Conservation (phyloP, 1,284 basidiomycete species). For the Apiotrichum montevideense region DNA sequence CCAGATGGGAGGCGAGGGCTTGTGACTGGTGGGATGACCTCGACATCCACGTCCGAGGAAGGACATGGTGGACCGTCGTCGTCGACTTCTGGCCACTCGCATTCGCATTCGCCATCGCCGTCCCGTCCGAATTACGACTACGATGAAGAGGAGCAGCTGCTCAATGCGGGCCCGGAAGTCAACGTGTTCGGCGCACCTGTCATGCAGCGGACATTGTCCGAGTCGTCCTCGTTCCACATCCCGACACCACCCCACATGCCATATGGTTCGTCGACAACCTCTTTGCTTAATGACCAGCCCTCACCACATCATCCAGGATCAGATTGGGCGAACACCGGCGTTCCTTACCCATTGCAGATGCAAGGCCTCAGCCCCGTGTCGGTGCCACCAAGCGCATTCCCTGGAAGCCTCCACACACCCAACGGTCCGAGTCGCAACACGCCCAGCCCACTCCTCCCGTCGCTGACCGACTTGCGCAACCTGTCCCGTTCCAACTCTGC, state of each 20-base stretch:
- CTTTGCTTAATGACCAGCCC: constrained; percentile 18
- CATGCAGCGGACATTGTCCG: constrained; percentile 37
- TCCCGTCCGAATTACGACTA: constrained; percentile 2
- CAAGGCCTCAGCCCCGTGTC: constrained; percentile 23
- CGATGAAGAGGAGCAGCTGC: constrained; percentile 33
- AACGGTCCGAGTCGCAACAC: constrained; percentile 27
- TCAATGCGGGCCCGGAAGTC: constrained; percentile 5
- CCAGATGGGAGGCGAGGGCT: constrained; percentile 70
- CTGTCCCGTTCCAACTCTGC: constrained; percentile 46
- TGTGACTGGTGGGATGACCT: not conserved
- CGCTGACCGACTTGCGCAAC: constrained; percentile 37
- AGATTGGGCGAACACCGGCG: constrained; percentile 26
- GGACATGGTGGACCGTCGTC: constrained; percentile 2
- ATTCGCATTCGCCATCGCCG: constrained; percentile 1
- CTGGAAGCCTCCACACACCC: constrained; percentile 8
- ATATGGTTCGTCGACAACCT: constrained; percentile 11
- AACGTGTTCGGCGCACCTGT: constrained; percentile 12
- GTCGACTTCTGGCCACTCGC: not conserved
- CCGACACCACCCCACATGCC: constrained; percentile 24
- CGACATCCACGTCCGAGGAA: not conserved
- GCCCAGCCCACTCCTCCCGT: constrained; percentile 38
- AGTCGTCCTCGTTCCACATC: constrained; percentile 30
- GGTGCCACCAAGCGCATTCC: constrained; percentile 16
- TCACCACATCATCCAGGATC: constrained; percentile 17
- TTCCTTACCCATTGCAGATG: not conserved